Percentiles rank a stretch among this genome's conserved stretches.
These are phyloP conservation scores for Psophocarpus tetragonolobus DNA, from an alignment of 306 rosid species.

Conservation along the genomic window DNA sequence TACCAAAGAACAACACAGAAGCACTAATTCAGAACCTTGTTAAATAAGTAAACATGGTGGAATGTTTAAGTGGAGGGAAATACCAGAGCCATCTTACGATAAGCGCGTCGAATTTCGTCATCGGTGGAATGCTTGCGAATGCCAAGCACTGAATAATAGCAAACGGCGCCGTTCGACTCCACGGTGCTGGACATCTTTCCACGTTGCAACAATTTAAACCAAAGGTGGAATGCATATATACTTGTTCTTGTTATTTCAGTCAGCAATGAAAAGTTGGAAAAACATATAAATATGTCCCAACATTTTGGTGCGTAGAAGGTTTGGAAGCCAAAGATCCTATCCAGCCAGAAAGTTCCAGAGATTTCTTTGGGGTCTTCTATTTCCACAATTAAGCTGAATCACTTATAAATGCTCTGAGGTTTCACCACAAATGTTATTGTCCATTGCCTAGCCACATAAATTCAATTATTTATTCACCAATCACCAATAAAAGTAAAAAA, in stretches of 20 bases:
- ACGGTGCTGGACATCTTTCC: neutral
- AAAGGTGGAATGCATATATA: neutral
- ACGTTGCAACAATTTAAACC: neutral
- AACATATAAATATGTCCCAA: too few species aligned
- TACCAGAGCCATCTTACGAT: slow-evolving; percentile 43
- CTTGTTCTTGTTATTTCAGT: neutral
- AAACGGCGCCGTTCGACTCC: slow-evolving; percentile 23
- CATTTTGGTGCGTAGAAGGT: too few species aligned
- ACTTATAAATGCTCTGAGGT: neutral
- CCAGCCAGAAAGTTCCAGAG: slow-evolving; percentile 38
- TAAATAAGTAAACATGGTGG: neutral
- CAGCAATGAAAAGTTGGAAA: neutral
- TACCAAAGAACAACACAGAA: neutral
- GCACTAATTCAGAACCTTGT: neutral
- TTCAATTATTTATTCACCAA: neutral
- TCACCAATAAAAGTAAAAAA: neutral
- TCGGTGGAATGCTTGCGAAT: slow-evolving; percentile 28
- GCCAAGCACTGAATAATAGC: slow-evolving; percentile 36
- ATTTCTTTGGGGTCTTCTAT: neutral
- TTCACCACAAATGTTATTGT: neutral
- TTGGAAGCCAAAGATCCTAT: neutral
- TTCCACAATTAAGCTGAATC: neutral
- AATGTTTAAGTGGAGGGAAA: neutral
- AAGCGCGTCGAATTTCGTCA: slow-evolving; percentile 38
- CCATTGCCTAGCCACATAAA: slow-evolving; percentile 21